Percentiles rank a stretch among this genome's conserved stretches.
These are phyloP conservation scores for Teratosphaeria zuluensis DNA, from an alignment of 2,329 filamentous ascomycete species.

Conservation along the genomic window DNA sequence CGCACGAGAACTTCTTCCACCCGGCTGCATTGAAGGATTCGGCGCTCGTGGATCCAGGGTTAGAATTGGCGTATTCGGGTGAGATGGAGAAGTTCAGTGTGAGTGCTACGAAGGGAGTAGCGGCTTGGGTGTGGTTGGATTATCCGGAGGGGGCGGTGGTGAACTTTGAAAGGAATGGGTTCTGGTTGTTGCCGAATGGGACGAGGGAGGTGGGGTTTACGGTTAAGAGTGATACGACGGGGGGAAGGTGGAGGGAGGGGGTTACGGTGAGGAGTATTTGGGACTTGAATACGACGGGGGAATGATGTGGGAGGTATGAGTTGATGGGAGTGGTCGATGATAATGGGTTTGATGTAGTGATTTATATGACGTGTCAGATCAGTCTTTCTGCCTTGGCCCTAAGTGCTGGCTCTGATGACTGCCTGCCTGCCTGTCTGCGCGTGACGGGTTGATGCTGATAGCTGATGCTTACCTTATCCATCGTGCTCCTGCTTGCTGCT, in stretches of 20 bases:
- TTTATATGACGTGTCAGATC: too few species aligned
- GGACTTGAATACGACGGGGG: conserved; percentile 30
- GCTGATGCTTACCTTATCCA: too few species aligned
- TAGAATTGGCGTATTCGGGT: conserved; percentile 30
- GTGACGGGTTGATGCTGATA: too few species aligned
- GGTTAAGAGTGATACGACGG: conserved; percentile 36
- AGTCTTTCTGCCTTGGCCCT: too few species aligned
- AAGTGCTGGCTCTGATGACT: too few species aligned
- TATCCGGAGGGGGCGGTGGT: conserved; percentile 41
- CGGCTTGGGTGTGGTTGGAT: conserved; percentile 48
- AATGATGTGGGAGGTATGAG: too few species aligned
- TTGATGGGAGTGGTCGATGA: too few species aligned
- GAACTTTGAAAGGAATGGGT: conserved; percentile 45
- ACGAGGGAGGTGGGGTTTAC: conserved; percentile 37
- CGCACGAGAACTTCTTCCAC: conserved; percentile 43
- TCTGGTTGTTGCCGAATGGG: conserved; percentile 39
- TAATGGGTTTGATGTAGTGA: too few species aligned
- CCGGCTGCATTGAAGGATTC: conserved; percentile 38
- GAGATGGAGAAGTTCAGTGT: conserved; percentile 34
- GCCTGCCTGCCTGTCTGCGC: too few species aligned
- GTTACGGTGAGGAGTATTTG: conserved; percentile 46
- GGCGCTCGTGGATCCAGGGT: conserved; percentile 39
- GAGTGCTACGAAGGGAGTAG: conserved; percentile 38
- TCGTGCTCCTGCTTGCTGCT: too few species aligned
- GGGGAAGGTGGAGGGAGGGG: conserved; percentile 34